Base-by-base conservation (phyloP, 2,329 filamentous ascomycete species). In the Nigrograna mackinnonii region DNA sequence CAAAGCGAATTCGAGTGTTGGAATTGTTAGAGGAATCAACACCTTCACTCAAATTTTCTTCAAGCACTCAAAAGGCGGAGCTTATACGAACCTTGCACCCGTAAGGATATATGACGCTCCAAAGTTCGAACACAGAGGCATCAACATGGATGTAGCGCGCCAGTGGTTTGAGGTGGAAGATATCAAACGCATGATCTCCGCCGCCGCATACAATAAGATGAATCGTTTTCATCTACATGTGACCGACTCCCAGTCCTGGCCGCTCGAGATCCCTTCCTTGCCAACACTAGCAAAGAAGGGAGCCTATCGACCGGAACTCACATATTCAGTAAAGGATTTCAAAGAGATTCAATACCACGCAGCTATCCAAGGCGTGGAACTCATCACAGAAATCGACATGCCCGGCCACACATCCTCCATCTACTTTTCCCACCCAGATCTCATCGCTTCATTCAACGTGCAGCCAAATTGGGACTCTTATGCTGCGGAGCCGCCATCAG, bases 211-310 rank as follows among this genome's bases (percentile, higher is more conserved):
- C 79, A 89, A 85, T 73, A 94, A 95, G 73, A 79, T 94, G 75
- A 94, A 94, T 70, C 78, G 84, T 5, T 77, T 95, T 42, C 89
- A 94, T 68, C 74, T 92, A 40, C 89, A 95, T 72, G 78, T 86
- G 43, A 94, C 88, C 4, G 89, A 95, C 67, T 84, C 86, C 13
- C 89, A 95, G 67, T 88, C 88, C 4, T 95, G 89, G 86, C 90
- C 90, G 0, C 74, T 95, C 18, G 88, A 90, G 53, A 85, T 95
- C 37, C 87, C 88, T 1, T 69, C 86, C 2, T 69, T 95, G 48
- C 87, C 90, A 3, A 79, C 85, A 44, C 75, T 95, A 2, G 78
- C 89, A 3, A 68, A 76, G 39, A 85, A 89, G 64, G 90, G 89
- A 24, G 85, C 89, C 1, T 95, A 95, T 61, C 76, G 77, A 18